Evolutionary conservation across 2,329 filamentous ascomycete genomes (phyloP).

Genomic region (Trichoderma afroharzianum): DNA sequence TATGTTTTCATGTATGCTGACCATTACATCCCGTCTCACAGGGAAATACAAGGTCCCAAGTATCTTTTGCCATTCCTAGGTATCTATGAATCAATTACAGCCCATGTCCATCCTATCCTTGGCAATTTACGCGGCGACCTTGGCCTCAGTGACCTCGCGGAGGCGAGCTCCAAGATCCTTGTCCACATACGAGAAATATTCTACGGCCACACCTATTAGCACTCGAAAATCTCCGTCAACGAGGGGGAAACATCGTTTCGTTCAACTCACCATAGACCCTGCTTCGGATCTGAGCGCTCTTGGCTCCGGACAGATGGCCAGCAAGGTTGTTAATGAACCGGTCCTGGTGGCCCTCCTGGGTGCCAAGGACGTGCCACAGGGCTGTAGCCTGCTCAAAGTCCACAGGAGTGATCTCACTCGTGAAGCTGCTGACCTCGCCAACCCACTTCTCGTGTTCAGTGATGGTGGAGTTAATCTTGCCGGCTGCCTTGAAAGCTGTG

Average conservation of each 20-base stretch:
- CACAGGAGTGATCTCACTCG: constrained; percentile 19
- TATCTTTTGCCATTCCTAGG: not conserved
- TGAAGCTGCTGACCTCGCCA: constrained; percentile 52
- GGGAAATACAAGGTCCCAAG: not conserved
- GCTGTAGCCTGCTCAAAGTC: constrained; percentile 14
- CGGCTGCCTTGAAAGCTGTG: constrained; percentile 18
- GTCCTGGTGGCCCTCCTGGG: not conserved
- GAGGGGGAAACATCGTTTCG: not conserved
- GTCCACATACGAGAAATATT: constrained; percentile 9
- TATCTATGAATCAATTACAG: not conserved
- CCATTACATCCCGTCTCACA: not conserved
- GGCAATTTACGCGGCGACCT: not conserved
- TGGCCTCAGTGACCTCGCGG: not conserved
- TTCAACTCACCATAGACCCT: constrained; percentile 6
- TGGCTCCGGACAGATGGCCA: not conserved
- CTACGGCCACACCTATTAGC: not conserved
- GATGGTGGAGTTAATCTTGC: constrained; percentile 21
- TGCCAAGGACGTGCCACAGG: constrained; percentile 5
- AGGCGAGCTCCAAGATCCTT: constrained; percentile 3
- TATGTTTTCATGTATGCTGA: not conserved
- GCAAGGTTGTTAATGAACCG: not conserved
- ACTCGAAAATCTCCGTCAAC: not conserved
- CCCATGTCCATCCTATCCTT: not conserved
- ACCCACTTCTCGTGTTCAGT: constrained; percentile 45
- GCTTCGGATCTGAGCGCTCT: not conserved